These are phyloP conservation scores for Perilla frutescens DNA, from an alignment of 257 asterid genomes.

Conservation along the genomic window DNA sequence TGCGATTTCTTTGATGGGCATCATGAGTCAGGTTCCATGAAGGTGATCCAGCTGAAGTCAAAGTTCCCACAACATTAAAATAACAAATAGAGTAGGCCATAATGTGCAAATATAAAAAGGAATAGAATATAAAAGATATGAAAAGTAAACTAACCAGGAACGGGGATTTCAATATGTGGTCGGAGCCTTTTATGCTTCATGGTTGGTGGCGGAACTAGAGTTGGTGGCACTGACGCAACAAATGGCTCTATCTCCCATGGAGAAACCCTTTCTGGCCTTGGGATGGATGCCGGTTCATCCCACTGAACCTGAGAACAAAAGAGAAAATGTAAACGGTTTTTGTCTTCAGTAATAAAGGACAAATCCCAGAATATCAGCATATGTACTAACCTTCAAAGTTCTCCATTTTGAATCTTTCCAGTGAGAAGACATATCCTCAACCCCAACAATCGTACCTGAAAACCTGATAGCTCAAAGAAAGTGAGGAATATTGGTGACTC, in stretches of 20 bases:
- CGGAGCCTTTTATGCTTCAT: conserved; percentile 65
- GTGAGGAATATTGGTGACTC: conserved; percentile 17
- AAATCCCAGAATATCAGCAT: conserved; percentile 13
- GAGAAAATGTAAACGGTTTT: not conserved
- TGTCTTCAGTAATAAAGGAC: conserved; percentile 12
- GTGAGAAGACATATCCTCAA: conserved; percentile 63
- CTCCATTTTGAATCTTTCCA: conserved; percentile 82
- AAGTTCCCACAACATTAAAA: conserved; percentile 45
- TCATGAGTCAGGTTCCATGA: conserved; percentile 62
- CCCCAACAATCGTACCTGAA: conserved; percentile 78
- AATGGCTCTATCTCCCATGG: conserved; percentile 89
- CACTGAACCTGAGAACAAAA: conserved; percentile 66
- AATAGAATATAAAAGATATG: not conserved
- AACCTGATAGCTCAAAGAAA: conserved; percentile 48
- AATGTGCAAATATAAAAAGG: conserved; percentile 5
- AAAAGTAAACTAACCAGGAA: conserved; percentile 49
- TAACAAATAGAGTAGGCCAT: conserved; percentile 19
- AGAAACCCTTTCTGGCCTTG: conserved; percentile 76
- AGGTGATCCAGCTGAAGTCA: conserved; percentile 54
- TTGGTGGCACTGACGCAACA: conserved; percentile 54
- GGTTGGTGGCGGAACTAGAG: conserved; percentile 45
- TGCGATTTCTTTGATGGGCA: conserved; percentile 41
- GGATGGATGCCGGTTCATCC: conserved; percentile 76
- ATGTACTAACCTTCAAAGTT: conserved; percentile 61
- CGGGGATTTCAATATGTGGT: conserved; percentile 47